Conservation (phyloP, 2,329 filamentous ascomycete genomes). For the Blastomyces emzantsi region DNA sequence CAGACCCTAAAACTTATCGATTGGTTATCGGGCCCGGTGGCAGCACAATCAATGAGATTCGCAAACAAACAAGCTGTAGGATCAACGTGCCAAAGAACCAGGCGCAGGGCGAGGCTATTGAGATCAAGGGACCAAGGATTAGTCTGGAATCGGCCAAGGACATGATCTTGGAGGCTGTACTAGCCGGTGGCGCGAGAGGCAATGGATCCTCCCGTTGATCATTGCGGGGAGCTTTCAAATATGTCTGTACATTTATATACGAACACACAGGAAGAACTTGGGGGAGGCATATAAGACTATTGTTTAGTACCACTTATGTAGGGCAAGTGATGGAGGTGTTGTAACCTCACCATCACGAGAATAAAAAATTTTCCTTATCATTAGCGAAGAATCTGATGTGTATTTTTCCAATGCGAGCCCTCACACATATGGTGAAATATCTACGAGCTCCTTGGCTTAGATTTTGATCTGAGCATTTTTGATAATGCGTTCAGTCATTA, state of each 20-base stretch:
- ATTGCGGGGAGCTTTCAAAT: neutral
- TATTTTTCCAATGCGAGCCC: too few relatives aligned
- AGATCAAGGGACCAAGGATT: conserved; percentile 70
- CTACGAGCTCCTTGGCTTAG: too few relatives aligned
- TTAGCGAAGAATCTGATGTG: too few relatives aligned
- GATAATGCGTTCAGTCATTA: too few relatives aligned
- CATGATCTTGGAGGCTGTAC: conserved; percentile 76
- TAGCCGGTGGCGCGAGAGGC: conserved; percentile 28
- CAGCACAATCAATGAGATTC: conserved; percentile 84
- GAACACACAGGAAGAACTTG: too few relatives aligned
- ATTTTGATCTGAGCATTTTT: too few relatives aligned
- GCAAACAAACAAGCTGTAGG: conserved; percentile 84
- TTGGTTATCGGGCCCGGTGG: conserved; percentile 84
- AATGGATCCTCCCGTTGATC: neutral
- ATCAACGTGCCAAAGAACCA: conserved; percentile 88
- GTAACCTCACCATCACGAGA: too few relatives aligned
- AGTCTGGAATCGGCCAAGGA: conserved; percentile 82
- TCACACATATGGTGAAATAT: too few relatives aligned
- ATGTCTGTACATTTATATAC: neutral
- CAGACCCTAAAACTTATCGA: conserved; percentile 81
- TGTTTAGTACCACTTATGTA: too few relatives aligned
- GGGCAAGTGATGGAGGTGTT: too few relatives aligned
- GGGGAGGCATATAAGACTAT: too few relatives aligned
- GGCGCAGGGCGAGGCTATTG: conserved; percentile 68
- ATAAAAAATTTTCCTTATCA: too few relatives aligned